Evolutionary conservation across 2,329 filamentous ascomycete genomes (phyloP).

Genomic region (Aureobasidium sp.): DNA sequence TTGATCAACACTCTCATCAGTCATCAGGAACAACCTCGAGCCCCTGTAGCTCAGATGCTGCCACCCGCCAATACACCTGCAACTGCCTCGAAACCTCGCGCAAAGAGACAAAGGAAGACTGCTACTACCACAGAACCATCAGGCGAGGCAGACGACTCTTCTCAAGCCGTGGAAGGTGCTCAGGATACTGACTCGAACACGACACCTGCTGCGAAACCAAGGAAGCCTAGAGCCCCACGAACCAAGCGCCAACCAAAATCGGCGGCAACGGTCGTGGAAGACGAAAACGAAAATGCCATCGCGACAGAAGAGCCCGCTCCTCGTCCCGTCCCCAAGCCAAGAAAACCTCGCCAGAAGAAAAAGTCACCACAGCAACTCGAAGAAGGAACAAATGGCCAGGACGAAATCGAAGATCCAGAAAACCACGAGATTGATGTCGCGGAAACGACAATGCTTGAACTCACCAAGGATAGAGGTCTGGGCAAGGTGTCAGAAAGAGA

Average conservation of each 20-base stretch:
- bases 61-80: not conserved
- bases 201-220: not conserved
- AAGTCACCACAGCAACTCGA: constrained; percentile 12
- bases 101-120: constrained; percentile 10
- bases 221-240: constrained; percentile 1
- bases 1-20: constrained; percentile 5
- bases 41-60: constrained; percentile 9
- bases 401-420: constrained; percentile 24
- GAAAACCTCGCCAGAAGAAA: constrained; percentile 9
- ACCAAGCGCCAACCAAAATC: constrained; percentile 5
- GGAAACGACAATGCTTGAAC: constrained; percentile 61
- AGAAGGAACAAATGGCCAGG: constrained; percentile 14
- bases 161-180: not conserved
- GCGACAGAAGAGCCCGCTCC: not conserved
- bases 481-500: constrained; percentile 70
- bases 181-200: not conserved
- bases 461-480: constrained; percentile 50
- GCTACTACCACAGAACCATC: not conserved
- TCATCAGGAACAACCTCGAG: not conserved
- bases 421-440: constrained; percentile 50
- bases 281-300: constrained; percentile 1
- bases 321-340: not conserved
- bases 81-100: not conserved
- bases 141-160: not conserved
- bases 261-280: constrained; percentile 2